Base-by-base conservation (phyloP, 371 early-diverging fungal genomes). In the Mucor circinelloides region DNA sequence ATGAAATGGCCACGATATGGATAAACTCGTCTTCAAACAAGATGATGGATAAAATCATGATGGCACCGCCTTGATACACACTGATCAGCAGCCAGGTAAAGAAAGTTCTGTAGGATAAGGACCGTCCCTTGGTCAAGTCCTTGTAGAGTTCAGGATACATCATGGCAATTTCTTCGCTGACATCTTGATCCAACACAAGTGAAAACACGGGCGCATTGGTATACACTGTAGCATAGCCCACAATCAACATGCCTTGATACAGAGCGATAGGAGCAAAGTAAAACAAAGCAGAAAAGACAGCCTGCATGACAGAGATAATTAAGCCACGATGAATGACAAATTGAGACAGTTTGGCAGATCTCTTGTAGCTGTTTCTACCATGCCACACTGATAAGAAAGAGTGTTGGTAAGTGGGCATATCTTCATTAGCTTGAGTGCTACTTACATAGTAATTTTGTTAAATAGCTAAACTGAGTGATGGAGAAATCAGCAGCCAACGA, bases 271-370 rank as follows among this genome's bases (percentile, higher is more conserved):
- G 99, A 1, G 99, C 95, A 87, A 95, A 99, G 71, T 96, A 96
- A 68, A 99, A 99, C 60, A 99, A 85, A 2, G 99, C 94, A 15
- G 97, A 97, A 71, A 99, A 99, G 15, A 99, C 98, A 2, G 97
- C 99, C 83, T 99, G 99, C 89, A 99, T 96, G 27, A 99, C 91
- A 0, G 97, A 94, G 46, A 99, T 96, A 59, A 99, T 97, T 58
- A 97, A 79, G 52, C 99, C 99, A 71, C 99, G 93, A 79, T 99
- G 99, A 55, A 99, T 97, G n/a, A 99, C 96, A 79, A 99, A 98
- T 78, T 99, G 99, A 4, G 94, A 92, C 21, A 99, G 82, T 73
- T 95, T 98, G 2, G 99, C 93, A 10, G 98, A 96, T 23, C 98
- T 93, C 67, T 92, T 91, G 80, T 96, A 99, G 67, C 95, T 94